phyloP scores from a whole-genome alignment of 345 rosid genomes.

The Rhizophora mangle region DNA sequence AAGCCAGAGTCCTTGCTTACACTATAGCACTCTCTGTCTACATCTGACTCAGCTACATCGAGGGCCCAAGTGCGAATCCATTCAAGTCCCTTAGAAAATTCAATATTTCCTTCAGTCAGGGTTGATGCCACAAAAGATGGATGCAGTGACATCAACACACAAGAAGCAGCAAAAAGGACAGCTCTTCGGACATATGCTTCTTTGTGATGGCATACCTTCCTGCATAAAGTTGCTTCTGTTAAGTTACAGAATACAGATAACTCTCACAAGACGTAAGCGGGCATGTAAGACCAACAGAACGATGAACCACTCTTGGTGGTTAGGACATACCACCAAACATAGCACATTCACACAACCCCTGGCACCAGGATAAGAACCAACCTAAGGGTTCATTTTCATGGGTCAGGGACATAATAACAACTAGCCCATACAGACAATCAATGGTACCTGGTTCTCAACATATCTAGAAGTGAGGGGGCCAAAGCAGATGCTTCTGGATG shows the following conservation, averaged over 20 bases:
- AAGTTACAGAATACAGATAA: neutral
- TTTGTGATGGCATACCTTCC: conserved; percentile 76
- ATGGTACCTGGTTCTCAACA: conserved; percentile 77
- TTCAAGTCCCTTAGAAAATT: conserved; percentile 74
- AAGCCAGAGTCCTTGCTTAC: conserved; percentile 40
- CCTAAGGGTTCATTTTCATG: conserved; percentile 7
- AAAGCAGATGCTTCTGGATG: conserved; percentile 91
- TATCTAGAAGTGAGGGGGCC: conserved; percentile 73
- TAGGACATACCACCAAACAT: neutral
- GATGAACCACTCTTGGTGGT: neutral
- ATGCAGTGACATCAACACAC: conserved; percentile 72
- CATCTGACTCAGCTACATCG: conserved; percentile 67
- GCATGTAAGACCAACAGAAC: neutral
- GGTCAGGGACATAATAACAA: neutral
- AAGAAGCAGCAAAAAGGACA: conserved; percentile 81
- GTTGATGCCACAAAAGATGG: conserved; percentile 76
- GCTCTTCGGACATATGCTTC: conserved; percentile 95
- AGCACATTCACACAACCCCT: neutral
- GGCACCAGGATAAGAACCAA: conserved; percentile 2
- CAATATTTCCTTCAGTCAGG: conserved; percentile 68
- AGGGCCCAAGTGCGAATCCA: conserved; percentile 90
- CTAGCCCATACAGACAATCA: neutral
- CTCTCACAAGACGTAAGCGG: neutral
- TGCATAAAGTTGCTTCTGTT: conserved; percentile 27
- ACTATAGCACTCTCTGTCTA: conserved; percentile 75